phyloP scores from a whole-genome alignment of 495 filamentous ascomycete species.

The Melanomma pulvis-pyrius region DNA sequence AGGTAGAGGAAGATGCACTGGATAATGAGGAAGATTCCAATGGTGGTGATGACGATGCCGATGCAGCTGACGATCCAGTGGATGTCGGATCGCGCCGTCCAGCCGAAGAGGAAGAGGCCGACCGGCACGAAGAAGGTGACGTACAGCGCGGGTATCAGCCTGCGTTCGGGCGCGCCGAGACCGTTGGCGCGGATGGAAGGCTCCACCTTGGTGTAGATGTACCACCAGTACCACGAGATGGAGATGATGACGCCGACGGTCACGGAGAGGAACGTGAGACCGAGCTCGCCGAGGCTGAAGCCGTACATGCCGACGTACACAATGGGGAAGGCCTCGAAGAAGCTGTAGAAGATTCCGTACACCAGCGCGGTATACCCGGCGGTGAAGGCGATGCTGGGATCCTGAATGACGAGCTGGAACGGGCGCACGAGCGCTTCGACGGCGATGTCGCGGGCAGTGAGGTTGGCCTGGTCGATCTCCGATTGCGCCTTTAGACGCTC shows the following conservation, averaged over 20 bases:
- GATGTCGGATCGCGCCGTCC: conserved; percentile 58
- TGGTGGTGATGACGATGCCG: conserved; percentile 60
- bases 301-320: conserved; percentile 66
- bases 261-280: conserved; percentile 68
- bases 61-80: conserved; percentile 67
- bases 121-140: conserved; percentile 57
- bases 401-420: conserved; percentile 63
- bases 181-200: conserved; percentile 52
- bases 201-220: conserved; percentile 56
- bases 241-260: conserved; percentile 59
- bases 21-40: conserved; percentile 56
- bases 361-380: conserved; percentile 65
- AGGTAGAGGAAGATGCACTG: conserved; percentile 70
- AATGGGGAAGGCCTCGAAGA: conserved; percentile 76
- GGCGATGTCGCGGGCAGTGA: conserved; percentile 52
- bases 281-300: conserved; percentile 63
- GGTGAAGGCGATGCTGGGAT: conserved; percentile 65
- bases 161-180: conserved; percentile 54
- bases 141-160: conserved; percentile 60
- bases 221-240: conserved; percentile 55
- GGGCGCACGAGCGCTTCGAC: conserved; percentile 65
- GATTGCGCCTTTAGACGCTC: conserved; percentile 39
- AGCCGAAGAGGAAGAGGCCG: conserved; percentile 67
- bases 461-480: conserved; percentile 50
- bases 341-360: conserved; percentile 70